Evolutionary conservation across 768 basidiomycete species (phyloP).

Genomic region (Trametes elegans): DNA sequence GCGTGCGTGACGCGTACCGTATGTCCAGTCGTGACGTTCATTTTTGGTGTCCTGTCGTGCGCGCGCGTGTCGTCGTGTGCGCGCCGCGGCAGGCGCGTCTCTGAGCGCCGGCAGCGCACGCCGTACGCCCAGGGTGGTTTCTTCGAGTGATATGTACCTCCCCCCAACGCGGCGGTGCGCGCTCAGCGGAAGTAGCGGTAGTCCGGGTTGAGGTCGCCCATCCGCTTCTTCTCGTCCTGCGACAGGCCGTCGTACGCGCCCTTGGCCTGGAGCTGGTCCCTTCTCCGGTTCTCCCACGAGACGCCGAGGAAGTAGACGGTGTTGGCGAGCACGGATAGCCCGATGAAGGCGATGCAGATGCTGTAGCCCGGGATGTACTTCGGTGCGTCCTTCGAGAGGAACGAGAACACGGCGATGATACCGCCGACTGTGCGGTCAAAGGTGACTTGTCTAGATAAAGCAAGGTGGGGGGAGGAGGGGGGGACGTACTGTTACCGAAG

Average conservation of each 20-base stretch:
- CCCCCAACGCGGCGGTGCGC: no score
- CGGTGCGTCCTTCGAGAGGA: constrained; percentile 30
- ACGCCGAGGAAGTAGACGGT: constrained; percentile 25
- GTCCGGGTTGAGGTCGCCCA: constrained; percentile 28
- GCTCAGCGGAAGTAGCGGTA: constrained; percentile 23
- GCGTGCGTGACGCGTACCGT: neutral
- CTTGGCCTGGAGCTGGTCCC: constrained; percentile 13
- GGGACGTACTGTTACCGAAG: constrained; percentile 28
- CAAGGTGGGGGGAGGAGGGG: neutral
- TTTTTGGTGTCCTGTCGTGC: no score
- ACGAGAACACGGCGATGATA: constrained; percentile 29
- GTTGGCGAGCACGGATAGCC: constrained; percentile 23
- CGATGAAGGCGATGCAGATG: constrained; percentile 28
- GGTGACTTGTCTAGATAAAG: neutral
- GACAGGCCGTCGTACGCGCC: constrained; percentile 14
- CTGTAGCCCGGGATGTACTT: constrained; percentile 28
- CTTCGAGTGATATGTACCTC: no score
- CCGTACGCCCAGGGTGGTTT: neutral
- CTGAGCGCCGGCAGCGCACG: neutral
- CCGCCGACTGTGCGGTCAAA: constrained; percentile 22
- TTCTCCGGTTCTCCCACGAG: constrained; percentile 21
- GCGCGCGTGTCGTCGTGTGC: no score
- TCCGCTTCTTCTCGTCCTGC: constrained; percentile 19
- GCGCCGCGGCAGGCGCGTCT: no score
- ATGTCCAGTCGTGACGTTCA: neutral